Percentiles rank a stretch among this genome's conserved stretches.
These are phyloP conservation scores for Euphorbia lathyris DNA, from an alignment of 345 rosid genomes.

Conservation along the genomic window DNA sequence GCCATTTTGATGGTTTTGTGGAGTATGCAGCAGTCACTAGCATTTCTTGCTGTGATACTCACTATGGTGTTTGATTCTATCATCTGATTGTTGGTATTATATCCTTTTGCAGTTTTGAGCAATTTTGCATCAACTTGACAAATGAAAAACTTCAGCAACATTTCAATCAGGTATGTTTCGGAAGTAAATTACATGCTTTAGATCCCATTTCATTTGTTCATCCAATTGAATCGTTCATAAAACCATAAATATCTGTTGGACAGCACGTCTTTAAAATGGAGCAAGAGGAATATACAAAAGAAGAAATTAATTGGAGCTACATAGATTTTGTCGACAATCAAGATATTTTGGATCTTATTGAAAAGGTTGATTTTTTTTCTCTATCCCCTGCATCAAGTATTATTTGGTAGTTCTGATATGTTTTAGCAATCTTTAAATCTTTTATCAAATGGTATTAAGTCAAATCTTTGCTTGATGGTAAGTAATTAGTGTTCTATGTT, in stretches of 20 bases:
- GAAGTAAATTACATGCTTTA: conserved; percentile 12
- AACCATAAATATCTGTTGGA: conserved; percentile 21
- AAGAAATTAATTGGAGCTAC: conserved; percentile 98
- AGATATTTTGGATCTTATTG: conserved; percentile 93
- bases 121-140: conserved; percentile 97
- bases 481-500: background rate
- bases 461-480: background rate
- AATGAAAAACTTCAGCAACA: conserved; percentile 99
- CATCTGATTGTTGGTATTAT: conserved; percentile 21
- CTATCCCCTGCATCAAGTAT: conserved; percentile 19
- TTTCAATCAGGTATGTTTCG: conserved; percentile 84
- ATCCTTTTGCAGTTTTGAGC: conserved; percentile 83
- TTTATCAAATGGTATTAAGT: background rate
- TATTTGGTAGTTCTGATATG: background rate
- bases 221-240: conserved; percentile 18
- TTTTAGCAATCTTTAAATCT: background rate
- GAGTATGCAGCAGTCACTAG: background rate
- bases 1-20: background rate
- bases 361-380: conserved; percentile 57
- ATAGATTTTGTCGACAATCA: conserved; percentile 94
- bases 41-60: background rate
- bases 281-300: conserved; percentile 97
- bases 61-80: conserved; percentile 15
- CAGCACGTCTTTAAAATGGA: conserved; percentile 99
- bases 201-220: conserved; percentile 19